phyloP scores from a whole-genome alignment of 139 green algal species.

The Chlorella sp. region DNA sequence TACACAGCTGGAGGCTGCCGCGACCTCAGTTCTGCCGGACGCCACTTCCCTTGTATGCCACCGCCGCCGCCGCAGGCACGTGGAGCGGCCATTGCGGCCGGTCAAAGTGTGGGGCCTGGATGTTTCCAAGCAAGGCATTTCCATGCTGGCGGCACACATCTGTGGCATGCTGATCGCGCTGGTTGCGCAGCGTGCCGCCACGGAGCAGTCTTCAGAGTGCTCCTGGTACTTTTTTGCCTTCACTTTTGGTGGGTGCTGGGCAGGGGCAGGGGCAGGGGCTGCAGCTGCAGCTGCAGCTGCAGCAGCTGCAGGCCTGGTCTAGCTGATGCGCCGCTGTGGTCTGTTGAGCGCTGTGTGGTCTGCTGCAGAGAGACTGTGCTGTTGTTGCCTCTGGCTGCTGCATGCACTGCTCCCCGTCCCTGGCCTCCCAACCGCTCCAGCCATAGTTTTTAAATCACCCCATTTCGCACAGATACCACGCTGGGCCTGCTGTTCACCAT shows the following conservation, averaged over 20 bases:
- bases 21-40: too few species aligned
- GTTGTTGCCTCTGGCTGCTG: too few species aligned
- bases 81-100: constrained; percentile 54
- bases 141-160: constrained; percentile 51
- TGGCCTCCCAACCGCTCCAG: not conserved
- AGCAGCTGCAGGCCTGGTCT: too few species aligned
- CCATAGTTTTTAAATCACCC: too few species aligned
- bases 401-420: too few species aligned
- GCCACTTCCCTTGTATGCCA: too few species aligned
- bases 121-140: constrained; percentile 71
- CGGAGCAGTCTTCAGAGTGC: constrained; percentile 47
- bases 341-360: too few species aligned
- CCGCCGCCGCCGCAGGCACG: constrained; percentile 20
- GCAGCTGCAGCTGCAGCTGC: too few species aligned
- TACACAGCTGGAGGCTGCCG: too few species aligned
- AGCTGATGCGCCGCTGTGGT: too few species aligned
- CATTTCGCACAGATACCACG: constrained; percentile 7
- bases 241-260: constrained; percentile 11
- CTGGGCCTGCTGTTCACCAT: constrained; percentile 63
- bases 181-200: constrained; percentile 23
- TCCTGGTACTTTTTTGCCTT: constrained; percentile 61
- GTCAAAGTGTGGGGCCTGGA: constrained; percentile 66
- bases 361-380: too few species aligned
- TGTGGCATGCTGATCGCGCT: constrained; percentile 68
- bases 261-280: too few species aligned